These are phyloP conservation scores for Alternaria triticimaculans DNA, from an alignment of 2,329 filamentous ascomycete species.

Conservation along the genomic window DNA sequence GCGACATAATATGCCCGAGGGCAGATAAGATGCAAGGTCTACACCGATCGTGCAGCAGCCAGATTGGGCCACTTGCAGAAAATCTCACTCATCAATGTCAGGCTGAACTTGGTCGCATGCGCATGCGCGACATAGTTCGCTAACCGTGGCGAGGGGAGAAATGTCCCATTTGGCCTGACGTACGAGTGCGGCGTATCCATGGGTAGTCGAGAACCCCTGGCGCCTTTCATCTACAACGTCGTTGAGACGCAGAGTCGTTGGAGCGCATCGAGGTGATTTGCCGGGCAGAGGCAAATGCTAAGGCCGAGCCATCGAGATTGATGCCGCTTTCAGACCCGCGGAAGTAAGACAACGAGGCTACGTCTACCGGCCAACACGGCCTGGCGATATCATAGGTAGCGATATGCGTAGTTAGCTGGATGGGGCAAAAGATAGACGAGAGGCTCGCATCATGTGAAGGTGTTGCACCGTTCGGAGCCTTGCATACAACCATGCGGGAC, in stretches of 20 bases:
- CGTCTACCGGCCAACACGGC: slow-evolving; percentile 1
- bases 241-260: background rate
- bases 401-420: slow-evolving; percentile 23
- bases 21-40: background rate
- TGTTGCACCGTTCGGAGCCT: slow-evolving; percentile 13
- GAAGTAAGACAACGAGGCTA: background rate
- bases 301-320: background rate
- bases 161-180: slow-evolving; percentile 1
- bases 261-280: background rate
- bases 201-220: background rate
- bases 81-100: slow-evolving; percentile 3
- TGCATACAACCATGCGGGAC: slow-evolving; percentile 12
- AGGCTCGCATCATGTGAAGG: slow-evolving; percentile 16
- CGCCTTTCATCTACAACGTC: background rate
- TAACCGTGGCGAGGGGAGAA: slow-evolving; percentile 1
- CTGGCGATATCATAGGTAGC: background rate
- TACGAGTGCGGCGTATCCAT: background rate
- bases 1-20: background rate
- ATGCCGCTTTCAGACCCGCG: background rate
- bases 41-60: slow-evolving; percentile 2
- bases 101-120: slow-evolving; percentile 7
- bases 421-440: slow-evolving; percentile 19
- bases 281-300: background rate
- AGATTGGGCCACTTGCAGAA: slow-evolving; percentile 4
- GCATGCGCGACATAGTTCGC: slow-evolving; percentile 13